These are phyloP conservation scores for Cordyceps militaris DNA, from an alignment of 2,329 filamentous ascomycete species.

Conservation along the genomic window DNA sequence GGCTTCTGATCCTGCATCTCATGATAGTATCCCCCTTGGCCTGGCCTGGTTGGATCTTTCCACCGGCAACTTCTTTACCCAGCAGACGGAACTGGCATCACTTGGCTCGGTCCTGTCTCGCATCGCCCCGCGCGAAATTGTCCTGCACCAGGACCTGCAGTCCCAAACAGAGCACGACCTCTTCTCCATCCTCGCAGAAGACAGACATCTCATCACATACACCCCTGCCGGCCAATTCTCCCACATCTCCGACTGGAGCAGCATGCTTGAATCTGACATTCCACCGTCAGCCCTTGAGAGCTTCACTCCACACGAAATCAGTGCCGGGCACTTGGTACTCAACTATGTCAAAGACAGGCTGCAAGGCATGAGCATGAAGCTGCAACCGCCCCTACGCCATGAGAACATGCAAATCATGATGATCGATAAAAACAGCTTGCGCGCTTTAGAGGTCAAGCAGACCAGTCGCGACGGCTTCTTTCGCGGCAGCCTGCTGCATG, in stretches of 20 bases:
- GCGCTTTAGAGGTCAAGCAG: constrained; percentile 79
- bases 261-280: constrained; percentile 70
- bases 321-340: constrained; percentile 73
- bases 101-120: constrained; percentile 77
- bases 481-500: constrained; percentile 80
- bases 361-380: constrained; percentile 68
- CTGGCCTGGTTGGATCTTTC: constrained; percentile 93
- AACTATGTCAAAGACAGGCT: constrained; percentile 77
- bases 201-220: constrained; percentile 70
- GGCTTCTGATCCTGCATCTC: neutral
- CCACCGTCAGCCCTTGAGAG: constrained; percentile 40
- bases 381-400: constrained; percentile 74
- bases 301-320: constrained; percentile 64
- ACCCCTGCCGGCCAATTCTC: constrained; percentile 42
- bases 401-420: constrained; percentile 72
- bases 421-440: constrained; percentile 87
- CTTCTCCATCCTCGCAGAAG: constrained; percentile 63
- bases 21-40: constrained; percentile 45
- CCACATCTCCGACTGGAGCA: constrained; percentile 58
- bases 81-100: constrained; percentile 61
- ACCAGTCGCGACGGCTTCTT: constrained; percentile 75
- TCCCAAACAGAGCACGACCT: constrained; percentile 53
- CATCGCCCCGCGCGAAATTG: constrained; percentile 75
- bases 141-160: constrained; percentile 62
- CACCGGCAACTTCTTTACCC: constrained; percentile 89